Evolutionary conservation across 2,329 filamentous ascomycete species (phyloP).

Genomic region (Xenosphaeropsis pyriputrescens): DNA sequence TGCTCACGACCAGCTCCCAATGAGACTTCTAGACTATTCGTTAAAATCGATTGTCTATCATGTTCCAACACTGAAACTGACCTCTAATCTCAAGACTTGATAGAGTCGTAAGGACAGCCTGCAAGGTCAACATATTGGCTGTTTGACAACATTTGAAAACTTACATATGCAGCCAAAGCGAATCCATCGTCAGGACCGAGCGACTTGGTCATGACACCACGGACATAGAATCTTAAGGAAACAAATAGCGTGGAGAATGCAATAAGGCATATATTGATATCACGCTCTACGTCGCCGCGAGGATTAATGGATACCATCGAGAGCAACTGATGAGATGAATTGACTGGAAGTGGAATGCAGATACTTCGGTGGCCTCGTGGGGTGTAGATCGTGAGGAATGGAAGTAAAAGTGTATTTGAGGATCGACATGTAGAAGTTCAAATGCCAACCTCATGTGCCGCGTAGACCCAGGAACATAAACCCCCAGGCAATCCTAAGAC

Average conservation of each 20-base stretch:
- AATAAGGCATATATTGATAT: slow-evolving; percentile 13
- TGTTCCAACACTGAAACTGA: not conserved
- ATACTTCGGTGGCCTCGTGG: too few species aligned
- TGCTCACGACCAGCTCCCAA: not conserved
- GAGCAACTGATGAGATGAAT: too few species aligned
- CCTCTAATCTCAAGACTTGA: slow-evolving; percentile 2
- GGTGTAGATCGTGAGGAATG: too few species aligned
- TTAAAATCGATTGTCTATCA: not conserved
- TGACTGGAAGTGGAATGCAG: too few species aligned
- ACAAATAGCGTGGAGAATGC: slow-evolving; percentile 16
- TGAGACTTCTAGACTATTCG: not conserved
- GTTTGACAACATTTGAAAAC: too few species aligned
- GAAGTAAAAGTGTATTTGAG: too few species aligned
- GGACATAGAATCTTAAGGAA: slow-evolving; percentile 14
- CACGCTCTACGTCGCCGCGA: not conserved
- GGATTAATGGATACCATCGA: too few species aligned
- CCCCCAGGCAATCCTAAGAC: too few species aligned
- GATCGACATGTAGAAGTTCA: too few species aligned
- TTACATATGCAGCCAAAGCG: slow-evolving; percentile 12
- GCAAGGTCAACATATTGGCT: too few species aligned
- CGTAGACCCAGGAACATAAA: too few species aligned
- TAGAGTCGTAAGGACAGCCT: slow-evolving; percentile 4
- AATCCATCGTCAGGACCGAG: slow-evolving; percentile 18
- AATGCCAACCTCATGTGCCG: too few species aligned
- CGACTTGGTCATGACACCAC: slow-evolving; percentile 16